Conservation (phyloP, 108 stramenopile genomes). For the Nitzschia putrida region DNA sequence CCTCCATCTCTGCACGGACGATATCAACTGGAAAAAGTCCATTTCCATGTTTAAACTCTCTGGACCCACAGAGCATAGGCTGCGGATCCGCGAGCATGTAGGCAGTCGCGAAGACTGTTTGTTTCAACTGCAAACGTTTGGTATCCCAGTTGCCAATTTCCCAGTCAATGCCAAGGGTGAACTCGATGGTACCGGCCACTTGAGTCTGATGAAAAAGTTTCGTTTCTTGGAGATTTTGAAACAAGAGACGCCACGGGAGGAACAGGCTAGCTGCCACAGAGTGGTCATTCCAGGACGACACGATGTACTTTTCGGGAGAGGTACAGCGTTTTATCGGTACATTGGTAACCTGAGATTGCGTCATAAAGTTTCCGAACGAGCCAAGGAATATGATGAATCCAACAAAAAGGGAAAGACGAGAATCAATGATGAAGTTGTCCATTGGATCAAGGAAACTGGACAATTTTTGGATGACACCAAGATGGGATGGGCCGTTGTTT, state of each 20-base stretch:
- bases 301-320: constrained; percentile 30
- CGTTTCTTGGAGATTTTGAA: neutral
- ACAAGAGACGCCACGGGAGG: too few species aligned
- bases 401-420: constrained; percentile 30
- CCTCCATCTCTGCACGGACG: constrained; percentile 5
- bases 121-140: neutral
- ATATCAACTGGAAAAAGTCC: neutral
- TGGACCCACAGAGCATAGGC: neutral
- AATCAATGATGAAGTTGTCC: constrained; percentile 21
- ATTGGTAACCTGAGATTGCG: constrained; percentile 15
- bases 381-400: constrained; percentile 24
- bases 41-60: constrained; percentile 9
- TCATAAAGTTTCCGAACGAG: constrained; percentile 15
- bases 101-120: neutral
- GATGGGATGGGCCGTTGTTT: constrained; percentile 13
- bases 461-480: constrained; percentile 13
- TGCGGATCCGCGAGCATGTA: constrained; percentile 2
- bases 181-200: neutral
- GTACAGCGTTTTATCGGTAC: constrained; percentile 20
- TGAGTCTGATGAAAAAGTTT: neutral
- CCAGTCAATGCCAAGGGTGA: constrained; percentile 11
- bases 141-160: constrained; percentile 1
- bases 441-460: neutral
- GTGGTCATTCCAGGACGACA: constrained; percentile 8
- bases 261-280: neutral